Evolutionary conservation across 495 filamentous ascomycete species (phyloP).

Genomic region (Bacidia rubella): DNA sequence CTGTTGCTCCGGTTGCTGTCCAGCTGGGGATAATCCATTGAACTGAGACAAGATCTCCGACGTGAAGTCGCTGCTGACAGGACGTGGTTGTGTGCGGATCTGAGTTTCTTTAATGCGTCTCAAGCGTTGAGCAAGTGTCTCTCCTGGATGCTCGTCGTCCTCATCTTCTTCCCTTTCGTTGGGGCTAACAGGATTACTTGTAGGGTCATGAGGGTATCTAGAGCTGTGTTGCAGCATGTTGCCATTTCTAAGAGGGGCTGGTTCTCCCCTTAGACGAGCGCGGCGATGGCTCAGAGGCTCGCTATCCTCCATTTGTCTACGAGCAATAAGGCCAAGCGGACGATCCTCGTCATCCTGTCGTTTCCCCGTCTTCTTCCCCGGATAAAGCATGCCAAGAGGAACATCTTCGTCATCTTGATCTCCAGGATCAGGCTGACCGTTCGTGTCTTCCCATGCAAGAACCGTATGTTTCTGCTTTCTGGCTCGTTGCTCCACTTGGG

Average conservation of each 20-base stretch:
- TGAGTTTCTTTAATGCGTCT: slow-evolving; percentile 47
- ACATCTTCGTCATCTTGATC: slow-evolving; percentile 58
- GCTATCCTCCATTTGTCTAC: slow-evolving; percentile 73
- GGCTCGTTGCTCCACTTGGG: slow-evolving; percentile 66
- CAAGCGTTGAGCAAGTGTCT: slow-evolving; percentile 66
- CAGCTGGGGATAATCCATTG: slow-evolving; percentile 32
- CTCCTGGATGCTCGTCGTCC: slow-evolving; percentile 49
- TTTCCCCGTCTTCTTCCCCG: slow-evolving; percentile 40
- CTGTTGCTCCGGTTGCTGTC: slow-evolving; percentile 6
- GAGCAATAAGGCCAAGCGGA: slow-evolving; percentile 75
- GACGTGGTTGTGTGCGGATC: slow-evolving; percentile 34
- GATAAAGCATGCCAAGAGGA: slow-evolving; percentile 69
- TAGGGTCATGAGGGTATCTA: slow-evolving; percentile 23
- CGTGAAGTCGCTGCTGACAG: slow-evolving; percentile 65
- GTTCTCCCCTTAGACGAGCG: slow-evolving; percentile 56
- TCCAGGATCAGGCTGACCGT: slow-evolving; percentile 22
- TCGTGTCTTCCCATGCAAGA: slow-evolving; percentile 78
- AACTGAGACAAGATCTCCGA: slow-evolving; percentile 63
- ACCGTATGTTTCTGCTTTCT: slow-evolving; percentile 61
- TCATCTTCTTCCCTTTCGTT: slow-evolving; percentile 20
- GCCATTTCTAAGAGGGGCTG: slow-evolving; percentile 14
- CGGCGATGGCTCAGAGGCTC: slow-evolving; percentile 75
- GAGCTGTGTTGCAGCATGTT: slow-evolving; percentile 26
- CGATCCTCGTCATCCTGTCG: slow-evolving; percentile 38
- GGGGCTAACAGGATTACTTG: slow-evolving; percentile 10